These are phyloP conservation scores for Baorangia bicolor DNA, from an alignment of 768 basidiomycete genomes.

Conservation along the genomic window DNA sequence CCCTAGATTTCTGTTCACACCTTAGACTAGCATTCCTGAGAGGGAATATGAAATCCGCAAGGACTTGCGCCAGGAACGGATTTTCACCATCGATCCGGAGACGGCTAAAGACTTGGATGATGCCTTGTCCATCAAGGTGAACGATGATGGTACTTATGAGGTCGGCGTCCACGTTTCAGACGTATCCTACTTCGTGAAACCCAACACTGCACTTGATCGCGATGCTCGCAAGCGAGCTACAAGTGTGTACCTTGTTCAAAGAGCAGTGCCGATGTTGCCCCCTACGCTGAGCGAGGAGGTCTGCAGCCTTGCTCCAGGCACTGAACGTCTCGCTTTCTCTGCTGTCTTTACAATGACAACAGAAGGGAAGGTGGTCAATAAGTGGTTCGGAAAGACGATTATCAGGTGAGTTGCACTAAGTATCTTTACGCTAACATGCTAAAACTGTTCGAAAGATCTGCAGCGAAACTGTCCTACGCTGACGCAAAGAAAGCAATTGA, in stretches of 20 bases:
- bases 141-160: constrained; percentile 91
- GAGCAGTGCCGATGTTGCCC: constrained; percentile 96
- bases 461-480: constrained; percentile 79
- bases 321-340: constrained; percentile 90
- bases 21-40: constrained; percentile 69
- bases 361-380: constrained; percentile 80
- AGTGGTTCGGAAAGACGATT: constrained; percentile 92
- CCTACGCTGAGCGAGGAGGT: constrained; percentile 89
- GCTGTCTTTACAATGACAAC: constrained; percentile 81
- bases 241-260: constrained; percentile 94
- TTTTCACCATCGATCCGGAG: constrained; percentile 93
- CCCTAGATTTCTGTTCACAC: constrained; percentile 7
- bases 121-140: constrained; percentile 83
- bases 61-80: constrained; percentile 79
- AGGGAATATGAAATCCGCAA: constrained; percentile 84
- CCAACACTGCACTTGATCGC: constrained; percentile 95
- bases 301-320: constrained; percentile 86
- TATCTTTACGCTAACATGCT: background rate
- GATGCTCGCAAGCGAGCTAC: constrained; percentile 98
- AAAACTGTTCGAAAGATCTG: constrained; percentile 54
- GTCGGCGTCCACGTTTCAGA: constrained; percentile 96
- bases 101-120: constrained; percentile 93
- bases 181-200: constrained; percentile 92
- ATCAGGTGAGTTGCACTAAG: constrained; percentile 61
- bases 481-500: constrained; percentile 84